Base-by-base conservation (phyloP, 805 yeast species). In the Spathaspora girioi region DNA sequence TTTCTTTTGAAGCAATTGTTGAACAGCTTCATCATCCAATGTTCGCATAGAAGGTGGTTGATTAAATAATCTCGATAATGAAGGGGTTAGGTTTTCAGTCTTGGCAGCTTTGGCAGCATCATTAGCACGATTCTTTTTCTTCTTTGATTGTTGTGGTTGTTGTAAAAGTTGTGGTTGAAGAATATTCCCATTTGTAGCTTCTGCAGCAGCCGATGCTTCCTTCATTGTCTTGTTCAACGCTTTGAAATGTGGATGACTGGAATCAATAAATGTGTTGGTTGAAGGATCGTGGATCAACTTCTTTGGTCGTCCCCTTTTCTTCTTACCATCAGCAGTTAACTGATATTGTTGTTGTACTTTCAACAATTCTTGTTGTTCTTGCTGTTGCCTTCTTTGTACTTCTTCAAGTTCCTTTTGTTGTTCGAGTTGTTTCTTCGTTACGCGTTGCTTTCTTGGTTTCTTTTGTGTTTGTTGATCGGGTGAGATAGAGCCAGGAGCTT, bases 291-390 rank as follows among this genome's bases (percentile, higher is more conserved):
- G 65, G 20, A 73, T 66, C 43, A 71, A 61, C 52, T 72, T 68
- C 58, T 64, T 71, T 17, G 78, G 78, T 45, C 78, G 64, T 8
- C 78, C 78, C 47, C 78, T 59, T 54, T 68, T 67, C 53, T 69
- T 71, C 59, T 69, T 70, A 26, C 60, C 61, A 35, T 62, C 47
- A n/a, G 54, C 32, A 48, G 23, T 32, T 42, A 46, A 20, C 41
- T 38, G 58, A 14, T 44, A 43, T 20, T 38, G 52, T 27, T 44
- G 50, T 41, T 20, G 49, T 3, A 38, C 26, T 19, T 43, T 46
- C 38, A 38, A 8, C 32, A 44, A 44, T 35, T 42, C 26, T 26
- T 46, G 42, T 43, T 47, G 47, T 29, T 35, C 47, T 14, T 49
- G 55, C 20, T 49, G 54, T 17, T 51, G 53, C 29, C 48, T 51